phyloP scores from a whole-genome alignment of 2,329 filamentous ascomycete species.

The Fusarium marasasianum region DNA sequence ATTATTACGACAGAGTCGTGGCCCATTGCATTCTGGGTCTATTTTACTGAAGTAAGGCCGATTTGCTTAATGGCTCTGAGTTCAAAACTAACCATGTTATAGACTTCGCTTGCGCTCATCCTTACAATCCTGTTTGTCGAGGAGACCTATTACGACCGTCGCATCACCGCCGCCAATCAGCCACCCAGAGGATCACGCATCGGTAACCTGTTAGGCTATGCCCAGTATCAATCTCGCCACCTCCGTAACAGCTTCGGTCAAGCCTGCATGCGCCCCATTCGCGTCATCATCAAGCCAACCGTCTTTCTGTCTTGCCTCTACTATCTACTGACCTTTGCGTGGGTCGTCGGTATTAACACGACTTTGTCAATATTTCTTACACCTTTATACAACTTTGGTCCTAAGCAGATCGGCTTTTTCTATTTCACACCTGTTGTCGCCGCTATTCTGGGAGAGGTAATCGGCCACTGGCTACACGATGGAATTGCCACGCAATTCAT shows the following conservation, averaged over 20 bases:
- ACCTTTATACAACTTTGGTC: background rate
- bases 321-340: background rate
- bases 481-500: background rate
- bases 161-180: background rate
- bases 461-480: background rate
- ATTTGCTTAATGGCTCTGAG: rapidly evolving
- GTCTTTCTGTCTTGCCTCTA: background rate
- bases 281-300: background rate
- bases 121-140: background rate
- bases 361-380: background rate
- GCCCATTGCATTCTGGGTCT: background rate
- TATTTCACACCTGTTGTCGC: background rate
- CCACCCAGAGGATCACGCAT: background rate
- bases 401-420: background rate
- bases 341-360: background rate
- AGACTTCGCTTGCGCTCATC: background rate
- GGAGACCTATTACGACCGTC: background rate
- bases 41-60: background rate
- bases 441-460: background rate
- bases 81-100: rapidly evolving
- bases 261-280: background rate
- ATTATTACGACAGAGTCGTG: background rate
- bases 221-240: background rate
- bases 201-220: background rate
- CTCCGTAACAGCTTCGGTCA: background rate